phyloP scores from a whole-genome alignment of 768 basidiomycete genomes.

The Daedaleopsis nitida region DNA sequence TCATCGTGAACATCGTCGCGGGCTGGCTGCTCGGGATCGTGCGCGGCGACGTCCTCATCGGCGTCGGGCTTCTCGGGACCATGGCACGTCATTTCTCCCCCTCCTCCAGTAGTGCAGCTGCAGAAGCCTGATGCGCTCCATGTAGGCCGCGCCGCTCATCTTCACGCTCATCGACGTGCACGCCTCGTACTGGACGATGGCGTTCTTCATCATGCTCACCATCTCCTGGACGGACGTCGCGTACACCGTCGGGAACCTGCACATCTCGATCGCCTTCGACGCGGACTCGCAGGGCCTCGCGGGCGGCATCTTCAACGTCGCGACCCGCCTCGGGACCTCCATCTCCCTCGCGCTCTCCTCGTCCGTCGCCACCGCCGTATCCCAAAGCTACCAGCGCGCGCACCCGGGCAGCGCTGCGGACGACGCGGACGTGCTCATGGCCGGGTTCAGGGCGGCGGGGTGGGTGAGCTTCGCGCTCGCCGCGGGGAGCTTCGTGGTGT shows the following conservation, averaged over 20 bases:
- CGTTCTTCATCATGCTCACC: constrained; percentile 35
- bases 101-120: neutral
- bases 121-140: too few species aligned
- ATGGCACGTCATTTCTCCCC: constrained; percentile 32
- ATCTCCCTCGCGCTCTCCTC: constrained; percentile 1
- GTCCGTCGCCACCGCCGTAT: neutral
- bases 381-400: neutral
- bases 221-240: constrained; percentile 34
- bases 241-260: constrained; percentile 37
- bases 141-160: constrained; percentile 26
- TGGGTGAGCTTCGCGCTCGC: too few species aligned
- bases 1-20: constrained; percentile 22
- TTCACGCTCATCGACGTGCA: constrained; percentile 35
- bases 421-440: neutral
- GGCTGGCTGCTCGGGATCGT: constrained; percentile 27
- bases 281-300: constrained; percentile 38
- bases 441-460: too few species aligned
- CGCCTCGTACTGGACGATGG: constrained; percentile 35
- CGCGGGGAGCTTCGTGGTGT: too few species aligned
- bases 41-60: constrained; percentile 32
- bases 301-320: constrained; percentile 38
- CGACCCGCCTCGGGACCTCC: constrained; percentile 28
- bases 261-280: constrained; percentile 33
- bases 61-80: constrained; percentile 26
- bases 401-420: neutral